These are phyloP conservation scores for Leishmania guyanensis DNA, from an alignment of 208 protist species.

Conservation along the genomic window DNA sequence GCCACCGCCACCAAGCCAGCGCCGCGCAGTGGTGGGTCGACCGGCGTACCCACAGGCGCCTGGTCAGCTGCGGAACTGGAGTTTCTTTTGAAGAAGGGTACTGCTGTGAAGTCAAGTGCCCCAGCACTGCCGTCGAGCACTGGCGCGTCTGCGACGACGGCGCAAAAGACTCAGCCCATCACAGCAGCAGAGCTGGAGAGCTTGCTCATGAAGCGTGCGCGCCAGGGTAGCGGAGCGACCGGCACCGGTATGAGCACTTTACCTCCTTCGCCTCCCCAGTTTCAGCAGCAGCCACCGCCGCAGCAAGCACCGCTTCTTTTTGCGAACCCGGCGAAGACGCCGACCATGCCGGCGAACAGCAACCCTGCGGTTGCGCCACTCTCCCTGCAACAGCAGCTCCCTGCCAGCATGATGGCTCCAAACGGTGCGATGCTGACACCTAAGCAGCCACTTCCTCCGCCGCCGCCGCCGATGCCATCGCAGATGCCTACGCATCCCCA, in stretches of 20 bases:
- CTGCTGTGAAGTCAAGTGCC: background rate
- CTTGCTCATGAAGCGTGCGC: slow-evolving; percentile 52
- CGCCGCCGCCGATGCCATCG: slow-evolving; percentile 16
- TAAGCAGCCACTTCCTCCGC: slow-evolving; percentile 7
- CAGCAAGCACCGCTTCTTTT: slow-evolving; percentile 18
- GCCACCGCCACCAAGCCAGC: slow-evolving; percentile 4
- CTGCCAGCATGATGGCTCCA: slow-evolving; percentile 12
- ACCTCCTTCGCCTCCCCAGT: slow-evolving; percentile 26
- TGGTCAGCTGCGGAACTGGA: slow-evolving; percentile 72
- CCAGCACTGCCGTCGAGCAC: slow-evolving; percentile 4
- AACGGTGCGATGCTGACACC: slow-evolving; percentile 16
- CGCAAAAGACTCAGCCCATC: slow-evolving; percentile 35
- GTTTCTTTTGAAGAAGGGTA: slow-evolving; percentile 43
- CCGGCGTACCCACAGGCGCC: slow-evolving; percentile 10
- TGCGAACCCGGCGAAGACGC: slow-evolving; percentile 16
- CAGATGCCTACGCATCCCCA: slow-evolving; percentile 5
- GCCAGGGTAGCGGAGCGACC: slow-evolving; percentile 17
- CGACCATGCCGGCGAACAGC: slow-evolving; percentile 11
- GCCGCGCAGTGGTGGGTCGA: slow-evolving; percentile 1
- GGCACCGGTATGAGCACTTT: background rate
- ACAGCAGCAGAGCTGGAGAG: slow-evolving; percentile 61
- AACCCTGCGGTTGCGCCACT: slow-evolving; percentile 9
- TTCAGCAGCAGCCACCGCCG: background rate
- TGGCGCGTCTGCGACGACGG: background rate
- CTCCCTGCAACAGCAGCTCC: slow-evolving; percentile 26